A percentile compares a stretch with the other conserved stretches of the same genome.
Conservation (phyloP, 2,329 filamentous ascomycete species). For the Penicillium sp. region DNA sequence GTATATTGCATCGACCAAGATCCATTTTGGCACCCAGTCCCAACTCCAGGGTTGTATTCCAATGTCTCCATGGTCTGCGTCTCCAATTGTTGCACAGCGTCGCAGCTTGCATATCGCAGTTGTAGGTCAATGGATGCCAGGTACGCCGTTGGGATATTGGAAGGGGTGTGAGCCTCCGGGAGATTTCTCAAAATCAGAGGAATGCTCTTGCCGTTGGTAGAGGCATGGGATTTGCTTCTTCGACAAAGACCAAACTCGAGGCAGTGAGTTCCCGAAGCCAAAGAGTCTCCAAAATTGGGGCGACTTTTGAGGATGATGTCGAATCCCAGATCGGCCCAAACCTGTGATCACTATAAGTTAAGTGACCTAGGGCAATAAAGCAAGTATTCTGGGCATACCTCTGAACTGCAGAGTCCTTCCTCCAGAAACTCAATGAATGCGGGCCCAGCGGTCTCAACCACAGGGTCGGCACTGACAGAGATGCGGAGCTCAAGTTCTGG, state of each 20-base stretch:
- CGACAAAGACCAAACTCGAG: conserved; percentile 35
- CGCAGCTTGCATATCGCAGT: conserved; percentile 25
- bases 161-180: conserved; percentile 27
- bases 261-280: conserved; percentile 16
- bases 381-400: conserved; percentile 26
- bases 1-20: background rate
- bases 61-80: background rate
- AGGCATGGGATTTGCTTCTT: background rate
- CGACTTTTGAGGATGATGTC: conserved; percentile 30
- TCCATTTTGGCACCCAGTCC: background rate
- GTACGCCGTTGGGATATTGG: conserved; percentile 19
- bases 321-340: conserved; percentile 43
- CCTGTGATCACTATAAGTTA: conserved; percentile 24
- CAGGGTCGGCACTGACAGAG: conserved; percentile 23
- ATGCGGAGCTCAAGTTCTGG: conserved; percentile 39
- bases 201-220: conserved; percentile 16
- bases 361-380: background rate
- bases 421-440: conserved; percentile 28
- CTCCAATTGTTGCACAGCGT: background rate
- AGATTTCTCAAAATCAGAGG: conserved; percentile 28
- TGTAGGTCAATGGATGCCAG: conserved; percentile 33
- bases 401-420: conserved; percentile 33
- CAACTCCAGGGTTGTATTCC: background rate
- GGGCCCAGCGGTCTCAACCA: conserved; percentile 4
- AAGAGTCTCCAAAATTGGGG: conserved; percentile 6